These are phyloP conservation scores for Solanum habrochaites DNA, from an alignment of 257 asterid species.

Conservation along the genomic window DNA sequence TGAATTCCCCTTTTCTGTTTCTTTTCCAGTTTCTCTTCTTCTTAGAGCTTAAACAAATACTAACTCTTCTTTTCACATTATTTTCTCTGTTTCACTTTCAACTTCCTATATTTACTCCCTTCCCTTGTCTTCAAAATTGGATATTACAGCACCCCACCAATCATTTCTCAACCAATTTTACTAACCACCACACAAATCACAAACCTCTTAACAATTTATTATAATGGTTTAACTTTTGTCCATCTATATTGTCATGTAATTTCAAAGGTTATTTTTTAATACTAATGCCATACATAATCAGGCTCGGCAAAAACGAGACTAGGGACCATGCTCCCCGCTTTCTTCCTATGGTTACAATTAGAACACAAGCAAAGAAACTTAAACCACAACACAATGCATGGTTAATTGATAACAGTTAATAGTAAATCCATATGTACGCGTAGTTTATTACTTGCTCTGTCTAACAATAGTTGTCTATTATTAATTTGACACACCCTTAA, in stretches of 20 bases:
- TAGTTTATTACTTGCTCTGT: background rate
- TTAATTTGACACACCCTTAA: background rate
- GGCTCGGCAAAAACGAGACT: too few species aligned
- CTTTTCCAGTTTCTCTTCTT: conserved; percentile 2
- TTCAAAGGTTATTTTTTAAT: too few species aligned
- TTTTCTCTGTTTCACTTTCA: background rate
- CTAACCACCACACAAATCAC: background rate
- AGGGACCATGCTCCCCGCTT: background rate
- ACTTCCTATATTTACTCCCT: background rate
- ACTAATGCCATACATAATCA: background rate
- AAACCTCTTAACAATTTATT: background rate
- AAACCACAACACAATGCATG: background rate
- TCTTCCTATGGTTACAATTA: too few species aligned
- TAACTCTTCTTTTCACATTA: conserved; percentile 3
- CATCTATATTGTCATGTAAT: background rate
- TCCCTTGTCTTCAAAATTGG: background rate
- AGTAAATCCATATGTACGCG: background rate
- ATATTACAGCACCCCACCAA: background rate
- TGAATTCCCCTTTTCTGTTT: background rate
- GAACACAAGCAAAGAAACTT: background rate
- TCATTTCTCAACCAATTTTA: background rate
- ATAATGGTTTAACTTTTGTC: background rate
- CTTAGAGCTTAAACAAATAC: conserved; percentile 9
- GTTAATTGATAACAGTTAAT: background rate
- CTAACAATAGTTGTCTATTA: too few species aligned